A percentile compares a stretch with the other conserved stretches of the same genome.
Evolutionary conservation across 2,329 filamentous ascomycete species (phyloP).

Genomic region (Bipolaris victoriae): DNA sequence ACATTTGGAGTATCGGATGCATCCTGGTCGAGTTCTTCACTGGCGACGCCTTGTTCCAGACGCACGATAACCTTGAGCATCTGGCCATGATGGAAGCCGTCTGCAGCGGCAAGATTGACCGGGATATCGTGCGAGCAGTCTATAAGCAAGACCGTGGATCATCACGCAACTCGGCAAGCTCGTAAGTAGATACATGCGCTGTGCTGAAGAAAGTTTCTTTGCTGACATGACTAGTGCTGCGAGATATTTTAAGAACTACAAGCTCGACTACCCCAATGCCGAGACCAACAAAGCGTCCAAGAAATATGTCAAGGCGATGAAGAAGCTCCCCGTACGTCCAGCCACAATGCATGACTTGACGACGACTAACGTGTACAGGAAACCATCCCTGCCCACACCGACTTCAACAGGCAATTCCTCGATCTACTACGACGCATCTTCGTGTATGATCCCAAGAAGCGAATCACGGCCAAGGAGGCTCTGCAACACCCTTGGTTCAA

Average conservation of each 20-base stretch:
- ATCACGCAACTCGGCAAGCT: slow-evolving; percentile 60
- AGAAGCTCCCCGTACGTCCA: slow-evolving; percentile 61
- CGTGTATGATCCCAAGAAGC: slow-evolving; percentile 69
- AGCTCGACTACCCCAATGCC: slow-evolving; percentile 67
- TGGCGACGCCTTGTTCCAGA: slow-evolving; percentile 71
- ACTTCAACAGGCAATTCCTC: slow-evolving; percentile 68
- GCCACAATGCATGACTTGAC: neutral
- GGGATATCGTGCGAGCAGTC: slow-evolving; percentile 61
- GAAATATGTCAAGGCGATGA: slow-evolving; percentile 74
- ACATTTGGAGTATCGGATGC: slow-evolving; percentile 73
- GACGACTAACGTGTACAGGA: slow-evolving; percentile 53
- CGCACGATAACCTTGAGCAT: slow-evolving; percentile 71
- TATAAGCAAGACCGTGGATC: slow-evolving; percentile 55
- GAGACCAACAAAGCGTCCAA: slow-evolving; percentile 68
- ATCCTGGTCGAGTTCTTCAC: slow-evolving; percentile 73
- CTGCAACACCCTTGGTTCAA: slow-evolving; percentile 71
- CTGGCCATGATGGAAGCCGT: slow-evolving; percentile 73
- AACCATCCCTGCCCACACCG: slow-evolving; percentile 64
- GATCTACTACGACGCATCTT: slow-evolving; percentile 68
- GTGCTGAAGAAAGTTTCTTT: no score
- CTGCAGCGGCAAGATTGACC: slow-evolving; percentile 62
- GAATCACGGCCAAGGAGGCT: slow-evolving; percentile 69
- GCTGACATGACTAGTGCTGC: slow-evolving; percentile 42
- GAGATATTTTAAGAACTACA: slow-evolving; percentile 63
- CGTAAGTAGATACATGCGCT: slow-evolving; percentile 52